phyloP scores from a whole-genome alignment of 306 rosid species.

The Cicer pinnatifidum region DNA sequence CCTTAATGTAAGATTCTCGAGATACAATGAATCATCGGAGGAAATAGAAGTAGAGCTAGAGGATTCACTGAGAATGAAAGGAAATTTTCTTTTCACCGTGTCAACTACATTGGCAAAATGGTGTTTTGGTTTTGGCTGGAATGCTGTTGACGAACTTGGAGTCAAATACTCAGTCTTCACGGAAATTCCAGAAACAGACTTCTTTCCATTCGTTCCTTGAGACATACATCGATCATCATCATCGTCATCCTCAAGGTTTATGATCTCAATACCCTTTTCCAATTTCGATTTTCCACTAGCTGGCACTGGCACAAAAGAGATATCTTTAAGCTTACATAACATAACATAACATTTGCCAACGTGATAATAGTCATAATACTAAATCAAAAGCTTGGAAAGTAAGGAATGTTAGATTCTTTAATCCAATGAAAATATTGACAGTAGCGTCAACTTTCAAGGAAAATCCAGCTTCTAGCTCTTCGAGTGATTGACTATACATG shows the following conservation, averaged over 20 bases:
- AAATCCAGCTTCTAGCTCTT: background rate
- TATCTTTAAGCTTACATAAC: conserved; percentile 7
- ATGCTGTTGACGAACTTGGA: conserved; percentile 2
- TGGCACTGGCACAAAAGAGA: conserved; percentile 2
- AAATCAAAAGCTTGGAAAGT: conserved; percentile 4
- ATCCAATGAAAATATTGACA: background rate
- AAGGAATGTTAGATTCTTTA: conserved; percentile 23
- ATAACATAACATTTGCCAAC: conserved; percentile 12
- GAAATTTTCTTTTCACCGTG: background rate
- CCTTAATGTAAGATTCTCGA: background rate
- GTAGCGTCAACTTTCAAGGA: conserved; percentile 8
- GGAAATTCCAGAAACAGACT: background rate
- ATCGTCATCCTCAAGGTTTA: conserved; percentile 26
- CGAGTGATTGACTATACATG: conserved; percentile 5
- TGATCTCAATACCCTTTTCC: background rate
- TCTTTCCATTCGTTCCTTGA: conserved; percentile 5
- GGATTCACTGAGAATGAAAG: background rate
- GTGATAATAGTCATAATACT: background rate
- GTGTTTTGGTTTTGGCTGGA: conserved; percentile 3
- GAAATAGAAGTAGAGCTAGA: background rate
- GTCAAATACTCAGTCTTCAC: background rate
- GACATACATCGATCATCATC: background rate
- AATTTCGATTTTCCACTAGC: background rate
- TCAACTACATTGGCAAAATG: background rate
- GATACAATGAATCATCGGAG: background rate